These are phyloP conservation scores for Danielozyma ontarioensis DNA, from an alignment of 805 yeast genomes.

Conservation along the genomic window DNA sequence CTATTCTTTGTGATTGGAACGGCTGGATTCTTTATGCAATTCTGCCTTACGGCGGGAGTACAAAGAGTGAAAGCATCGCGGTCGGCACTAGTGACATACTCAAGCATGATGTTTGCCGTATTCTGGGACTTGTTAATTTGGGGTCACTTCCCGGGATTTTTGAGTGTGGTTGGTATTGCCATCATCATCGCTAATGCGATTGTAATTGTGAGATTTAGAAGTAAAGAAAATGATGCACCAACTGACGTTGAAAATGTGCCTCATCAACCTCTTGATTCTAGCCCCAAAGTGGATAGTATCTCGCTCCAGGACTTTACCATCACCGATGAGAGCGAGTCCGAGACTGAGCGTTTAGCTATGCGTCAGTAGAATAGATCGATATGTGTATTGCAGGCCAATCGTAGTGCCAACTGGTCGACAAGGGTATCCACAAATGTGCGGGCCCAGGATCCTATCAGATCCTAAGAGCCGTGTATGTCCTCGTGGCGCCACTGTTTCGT, in stretches of 20 bases:
- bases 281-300: neutral
- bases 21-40: slow-evolving; percentile 81
- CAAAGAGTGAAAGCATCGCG: slow-evolving; percentile 76
- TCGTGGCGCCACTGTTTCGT: too few species aligned
- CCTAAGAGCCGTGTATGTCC: too few species aligned
- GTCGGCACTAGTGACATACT: slow-evolving; percentile 69
- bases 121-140: slow-evolving; percentile 69
- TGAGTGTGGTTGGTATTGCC: slow-evolving; percentile 65
- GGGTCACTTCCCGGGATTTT: slow-evolving; percentile 64
- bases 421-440: too few species aligned
- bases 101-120: slow-evolving; percentile 74
- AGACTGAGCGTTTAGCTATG: too few species aligned
- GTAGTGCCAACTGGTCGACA: too few species aligned
- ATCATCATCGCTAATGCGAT: slow-evolving; percentile 65
- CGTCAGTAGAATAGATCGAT: too few species aligned
- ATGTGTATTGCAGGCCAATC: too few species aligned
- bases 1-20: slow-evolving; percentile 59
- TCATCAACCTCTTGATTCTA: neutral
- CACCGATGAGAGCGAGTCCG: neutral
- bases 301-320: neutral
- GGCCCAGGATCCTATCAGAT: too few species aligned
- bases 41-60: slow-evolving; percentile 72
- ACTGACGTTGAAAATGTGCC: neutral
- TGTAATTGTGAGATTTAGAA: slow-evolving; percentile 51
- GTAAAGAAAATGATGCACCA: slow-evolving; percentile 10